Conservation (phyloP, 2,329 filamentous ascomycete genomes). For the Tympanopsis confertula region DNA sequence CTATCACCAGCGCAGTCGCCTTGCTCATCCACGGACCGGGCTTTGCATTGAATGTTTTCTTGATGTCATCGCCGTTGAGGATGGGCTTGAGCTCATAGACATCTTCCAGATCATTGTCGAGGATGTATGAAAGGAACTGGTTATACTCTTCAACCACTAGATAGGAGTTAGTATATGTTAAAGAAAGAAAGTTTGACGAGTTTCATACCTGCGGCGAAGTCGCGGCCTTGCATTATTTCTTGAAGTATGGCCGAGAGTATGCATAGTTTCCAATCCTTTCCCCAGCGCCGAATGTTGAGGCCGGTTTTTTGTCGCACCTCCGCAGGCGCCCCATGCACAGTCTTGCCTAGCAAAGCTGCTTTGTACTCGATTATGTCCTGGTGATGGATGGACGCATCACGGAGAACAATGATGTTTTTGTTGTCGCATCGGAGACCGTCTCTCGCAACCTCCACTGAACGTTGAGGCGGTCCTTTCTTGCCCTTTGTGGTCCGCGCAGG, state of each 20-base stretch:
- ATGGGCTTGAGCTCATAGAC: not conserved
- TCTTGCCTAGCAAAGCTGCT: conserved; percentile 12
- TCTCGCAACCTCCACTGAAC: not conserved
- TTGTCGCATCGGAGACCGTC: not conserved
- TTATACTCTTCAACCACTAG: conserved; percentile 1
- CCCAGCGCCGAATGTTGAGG: conserved; percentile 18
- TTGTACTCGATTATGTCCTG: not conserved
- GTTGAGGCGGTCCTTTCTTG: not conserved
- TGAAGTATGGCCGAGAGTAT: conserved; percentile 23
- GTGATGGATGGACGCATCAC: not conserved
- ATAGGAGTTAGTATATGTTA: not conserved
- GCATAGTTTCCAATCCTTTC: conserved; percentile 24
- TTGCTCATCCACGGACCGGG: not conserved
- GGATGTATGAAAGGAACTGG: not conserved
- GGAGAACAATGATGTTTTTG: not conserved
- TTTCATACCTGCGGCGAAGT: conserved; percentile 16
- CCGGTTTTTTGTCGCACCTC: conserved; percentile 22
- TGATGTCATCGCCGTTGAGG: not conserved
- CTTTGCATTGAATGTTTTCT: not conserved
- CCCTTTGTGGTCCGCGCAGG: not conserved
- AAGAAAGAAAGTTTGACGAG: too few relatives aligned
- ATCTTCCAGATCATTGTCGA: not conserved
- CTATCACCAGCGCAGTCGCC: not conserved
- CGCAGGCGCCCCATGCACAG: conserved; percentile 13
- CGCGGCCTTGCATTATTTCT: conserved; percentile 19